Evolutionary conservation across 352 stramenopile genomes (phyloP), one percentile per base, ranked within the genome.

Genomic region (Lagenidium sp.): DNA sequence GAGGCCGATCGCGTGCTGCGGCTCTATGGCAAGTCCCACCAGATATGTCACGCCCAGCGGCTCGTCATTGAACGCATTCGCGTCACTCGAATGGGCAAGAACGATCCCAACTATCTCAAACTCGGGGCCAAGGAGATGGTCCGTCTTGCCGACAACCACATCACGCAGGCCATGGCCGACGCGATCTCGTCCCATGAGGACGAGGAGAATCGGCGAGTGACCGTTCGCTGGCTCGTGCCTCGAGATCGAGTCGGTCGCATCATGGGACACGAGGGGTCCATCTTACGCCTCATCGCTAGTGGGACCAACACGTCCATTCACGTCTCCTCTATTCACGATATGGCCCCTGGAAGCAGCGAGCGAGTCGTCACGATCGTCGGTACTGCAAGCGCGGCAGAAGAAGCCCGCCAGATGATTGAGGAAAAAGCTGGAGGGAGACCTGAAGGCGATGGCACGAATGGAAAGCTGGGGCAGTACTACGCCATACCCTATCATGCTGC

Each of bases 61-160:
- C 54, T 85, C 10, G 59, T 83, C 3, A 68, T 88, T 24, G 68
- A 70, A 1, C 60, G 55, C 16, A 76, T 88, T 32, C 70, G 72
- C 5, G 57, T 57, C 8, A 67, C 66, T 47, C 60, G 66, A 25
- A 46, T 47, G 19, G 48, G 59, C 12, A 77, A 78, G 38, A 35
- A 46, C 1, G 64, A 88, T 39, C 65, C 70, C 6, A 72, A 63
- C 42, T 88, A 88, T 47, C 55, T 63, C 20, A 46, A 63, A 21
- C 47, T 87, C 20, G 54, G 39, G 1, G 47, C 43, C 8, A 52
- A 66, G 8, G 12, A 44, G 20, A 19, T 63, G 20, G 44, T 73
- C 5, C 50, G 60, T 15, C 49, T 82, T 16, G 50, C 59, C 4
- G 54, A 68, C 32, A 66, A 43, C 7, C 67, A 51, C 2, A 56